Evolutionary conservation across 2,329 filamentous ascomycete genomes (phyloP), one percentile per base, ranked within the genome.

Genomic region (Cercospora nicotianae): DNA sequence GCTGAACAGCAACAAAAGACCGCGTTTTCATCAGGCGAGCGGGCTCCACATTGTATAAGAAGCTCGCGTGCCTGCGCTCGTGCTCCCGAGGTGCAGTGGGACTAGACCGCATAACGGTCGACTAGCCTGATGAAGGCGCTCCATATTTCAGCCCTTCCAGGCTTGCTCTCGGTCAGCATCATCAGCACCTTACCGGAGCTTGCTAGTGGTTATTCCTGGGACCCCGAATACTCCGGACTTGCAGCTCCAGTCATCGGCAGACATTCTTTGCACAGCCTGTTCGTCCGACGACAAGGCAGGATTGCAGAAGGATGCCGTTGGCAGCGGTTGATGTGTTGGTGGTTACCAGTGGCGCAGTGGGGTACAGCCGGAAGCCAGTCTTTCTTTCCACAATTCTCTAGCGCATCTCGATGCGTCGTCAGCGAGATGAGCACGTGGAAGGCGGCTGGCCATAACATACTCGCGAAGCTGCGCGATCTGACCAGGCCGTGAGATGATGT

Each of bases 41-140:
- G 55, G 55, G 16, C 16, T 33, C 55, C 28, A 59, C 28, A 59
- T 33, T 16, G n/a, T 59, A 33, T 33, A 59, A 36, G 28, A 59
- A 10, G 26, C 55, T 59, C 55, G 55, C 55, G 55, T 33, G 55
- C 55, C 55, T 59, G 55, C 28, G 31, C 31, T 31, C 28, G 55
- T 36, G 55, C 55, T 28, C 55, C 55, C 55, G 55, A 59, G 55
- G 55, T 59, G 55, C 55, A 58, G 55, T 59, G 16, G 55, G 30
- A 59, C 55, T 59, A 59, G 55, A 33, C 18, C 55, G 31, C 55
- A 59, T 59, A 59, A 12, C 28, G 30, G 55, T 59, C 4, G 31
- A 36, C 55, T 59, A 59, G 55, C 55, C 55, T 36, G 55, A 53
- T 59, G 55, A 20, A 31, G 55, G 28, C 28, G 28, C 28, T 31